These are phyloP conservation scores for Ceratonia siliqua DNA, from an alignment of 306 rosid genomes.

Conservation along the genomic window DNA sequence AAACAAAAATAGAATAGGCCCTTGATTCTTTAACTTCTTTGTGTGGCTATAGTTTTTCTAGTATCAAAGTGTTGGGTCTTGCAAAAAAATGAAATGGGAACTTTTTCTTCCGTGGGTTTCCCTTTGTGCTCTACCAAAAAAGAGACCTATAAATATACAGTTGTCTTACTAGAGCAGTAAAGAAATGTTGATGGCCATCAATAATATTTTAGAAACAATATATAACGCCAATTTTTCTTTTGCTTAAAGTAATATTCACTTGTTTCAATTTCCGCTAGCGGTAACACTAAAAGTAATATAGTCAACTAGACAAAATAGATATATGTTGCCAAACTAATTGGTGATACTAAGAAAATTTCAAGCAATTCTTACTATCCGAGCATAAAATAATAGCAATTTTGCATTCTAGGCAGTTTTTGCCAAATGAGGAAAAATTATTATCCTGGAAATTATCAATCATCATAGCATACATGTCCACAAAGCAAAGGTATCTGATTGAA, in stretches of 20 bases:
- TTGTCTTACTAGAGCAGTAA: constrained; percentile 12
- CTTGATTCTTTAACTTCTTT: too few relatives aligned
- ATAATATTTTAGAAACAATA: constrained; percentile 10
- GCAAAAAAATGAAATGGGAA: too few relatives aligned
- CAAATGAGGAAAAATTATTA: background rate
- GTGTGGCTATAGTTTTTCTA: too few relatives aligned
- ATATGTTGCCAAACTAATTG: background rate
- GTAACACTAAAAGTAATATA: constrained; percentile 6
- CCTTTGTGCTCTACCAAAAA: constrained; percentile 74
- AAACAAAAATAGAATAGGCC: background rate
- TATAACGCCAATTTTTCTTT: background rate
- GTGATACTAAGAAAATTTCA: constrained; percentile 7
- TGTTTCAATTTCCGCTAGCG: background rate
- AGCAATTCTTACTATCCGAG: background rate
- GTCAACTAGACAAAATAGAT: background rate
- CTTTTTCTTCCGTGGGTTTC: constrained; percentile 92
- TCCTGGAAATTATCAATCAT: background rate
- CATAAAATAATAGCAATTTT: constrained; percentile 11
- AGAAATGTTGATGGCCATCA: constrained; percentile 8
- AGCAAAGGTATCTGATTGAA: constrained; percentile 22
- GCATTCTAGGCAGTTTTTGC: background rate
- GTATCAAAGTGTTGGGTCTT: too few relatives aligned
- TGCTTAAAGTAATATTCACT: constrained; percentile 18
- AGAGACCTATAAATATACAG: constrained; percentile 11
- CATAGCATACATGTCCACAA: background rate